A percentile compares a stretch with the other conserved stretches of the same genome.
Evolutionary conservation across 2,329 filamentous ascomycete species (phyloP).

Genomic region (Pezicula neosporulosa): DNA sequence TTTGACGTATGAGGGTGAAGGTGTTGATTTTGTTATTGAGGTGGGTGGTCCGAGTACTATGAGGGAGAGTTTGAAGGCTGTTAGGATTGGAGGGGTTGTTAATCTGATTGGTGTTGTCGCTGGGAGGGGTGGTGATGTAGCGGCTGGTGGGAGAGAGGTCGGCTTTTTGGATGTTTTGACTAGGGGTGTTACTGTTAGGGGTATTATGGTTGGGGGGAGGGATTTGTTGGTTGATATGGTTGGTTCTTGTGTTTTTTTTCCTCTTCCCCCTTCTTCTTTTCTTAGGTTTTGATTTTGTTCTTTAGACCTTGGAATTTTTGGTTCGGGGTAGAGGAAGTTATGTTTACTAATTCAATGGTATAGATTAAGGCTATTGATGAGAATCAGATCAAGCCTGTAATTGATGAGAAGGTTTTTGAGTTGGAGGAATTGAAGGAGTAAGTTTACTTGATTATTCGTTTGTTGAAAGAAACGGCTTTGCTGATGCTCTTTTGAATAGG

Average conservation of each 20-base stretch:
- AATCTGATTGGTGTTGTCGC: conserved; percentile 30
- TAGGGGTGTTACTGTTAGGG: conserved; percentile 31
- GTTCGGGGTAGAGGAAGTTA: too few relatives aligned
- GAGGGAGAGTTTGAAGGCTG: conserved; percentile 48
- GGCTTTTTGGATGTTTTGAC: neutral
- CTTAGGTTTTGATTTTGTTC: too few relatives aligned
- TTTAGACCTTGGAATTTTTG: too few relatives aligned
- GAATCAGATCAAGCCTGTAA: conserved; percentile 36
- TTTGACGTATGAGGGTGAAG: conserved; percentile 37
- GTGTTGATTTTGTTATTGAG: conserved; percentile 51
- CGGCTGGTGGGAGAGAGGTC: neutral
- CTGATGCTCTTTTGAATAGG: too few relatives aligned
- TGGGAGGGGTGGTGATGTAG: conserved; percentile 20
- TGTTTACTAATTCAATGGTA: too few relatives aligned
- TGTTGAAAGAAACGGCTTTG: too few relatives aligned
- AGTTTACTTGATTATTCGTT: too few relatives aligned
- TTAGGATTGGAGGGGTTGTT: conserved; percentile 34
- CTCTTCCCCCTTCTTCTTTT: too few relatives aligned
- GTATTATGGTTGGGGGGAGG: conserved; percentile 40
- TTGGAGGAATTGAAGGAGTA: conserved; percentile 37
- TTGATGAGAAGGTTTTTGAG: conserved; percentile 38
- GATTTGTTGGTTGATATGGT: conserved; percentile 44
- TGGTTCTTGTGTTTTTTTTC: too few relatives aligned
- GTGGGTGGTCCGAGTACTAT: conserved; percentile 64
- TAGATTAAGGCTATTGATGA: conserved; percentile 27